A percentile compares a stretch with the other conserved stretches of the same genome.
Evolutionary conservation across 495 filamentous ascomycete species (phyloP).

Genomic region (Hyaloscypha finlandica): DNA sequence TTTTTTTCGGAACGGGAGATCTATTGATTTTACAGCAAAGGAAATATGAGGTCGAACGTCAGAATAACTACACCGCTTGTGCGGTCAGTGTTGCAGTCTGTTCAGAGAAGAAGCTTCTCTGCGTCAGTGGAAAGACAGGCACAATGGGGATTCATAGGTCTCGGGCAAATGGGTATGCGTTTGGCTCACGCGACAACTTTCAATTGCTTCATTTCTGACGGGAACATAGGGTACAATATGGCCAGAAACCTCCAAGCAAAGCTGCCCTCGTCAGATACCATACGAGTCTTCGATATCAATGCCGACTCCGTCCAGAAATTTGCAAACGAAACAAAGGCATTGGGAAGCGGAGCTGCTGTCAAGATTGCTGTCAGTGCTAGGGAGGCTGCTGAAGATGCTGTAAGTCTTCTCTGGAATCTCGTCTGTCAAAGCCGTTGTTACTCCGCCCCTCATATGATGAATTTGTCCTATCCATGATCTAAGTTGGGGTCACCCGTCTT

Average conservation of each 20-base stretch:
- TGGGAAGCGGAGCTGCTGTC: slow-evolving; percentile 50
- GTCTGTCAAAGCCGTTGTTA: slow-evolving; percentile 16
- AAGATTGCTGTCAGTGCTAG: slow-evolving; percentile 57
- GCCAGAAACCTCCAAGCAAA: slow-evolving; percentile 83
- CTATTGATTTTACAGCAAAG: not conserved
- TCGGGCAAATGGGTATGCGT: slow-evolving; percentile 82
- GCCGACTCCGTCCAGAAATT: slow-evolving; percentile 58
- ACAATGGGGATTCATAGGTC: slow-evolving; percentile 81
- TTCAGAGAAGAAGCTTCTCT: slow-evolving; percentile 56
- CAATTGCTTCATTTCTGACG: slow-evolving; percentile 22
- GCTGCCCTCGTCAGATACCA: slow-evolving; percentile 65
- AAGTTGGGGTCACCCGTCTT: slow-evolving; percentile 51
- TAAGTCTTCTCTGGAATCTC: slow-evolving; percentile 44
- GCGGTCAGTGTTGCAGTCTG: slow-evolving; percentile 22
- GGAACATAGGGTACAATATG: slow-evolving; percentile 71
- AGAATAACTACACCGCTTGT: slow-evolving; percentile 26
- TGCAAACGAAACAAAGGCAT: slow-evolving; percentile 56
- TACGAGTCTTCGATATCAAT: slow-evolving; percentile 78
- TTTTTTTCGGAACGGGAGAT: not conserved
- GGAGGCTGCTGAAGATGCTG: slow-evolving; percentile 71
- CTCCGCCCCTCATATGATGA: slow-evolving; percentile 42
- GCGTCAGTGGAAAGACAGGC: slow-evolving; percentile 54
- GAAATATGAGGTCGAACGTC: slow-evolving; percentile 30
- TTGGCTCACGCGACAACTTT: slow-evolving; percentile 13
- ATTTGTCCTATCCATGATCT: slow-evolving; percentile 63